Evolutionary conservation across 192 early-diverging fungal genomes (phyloP), one percentile per base, ranked within the genome.

Genomic region (Backusella psychrophila): DNA sequence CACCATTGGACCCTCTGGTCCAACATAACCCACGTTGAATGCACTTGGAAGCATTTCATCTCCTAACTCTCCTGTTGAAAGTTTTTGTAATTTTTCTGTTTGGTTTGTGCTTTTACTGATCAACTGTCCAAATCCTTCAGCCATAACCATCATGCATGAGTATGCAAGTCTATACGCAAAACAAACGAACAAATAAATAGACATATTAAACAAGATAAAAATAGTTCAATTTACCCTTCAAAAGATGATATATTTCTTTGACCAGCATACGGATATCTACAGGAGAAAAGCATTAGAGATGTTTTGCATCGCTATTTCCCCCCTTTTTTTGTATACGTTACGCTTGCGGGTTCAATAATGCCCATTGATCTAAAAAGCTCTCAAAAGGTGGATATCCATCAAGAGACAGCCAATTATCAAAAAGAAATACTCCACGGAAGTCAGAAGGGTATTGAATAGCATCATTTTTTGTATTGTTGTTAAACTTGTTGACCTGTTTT

Each of bases 91-190:
- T 26, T 77, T 77, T 14, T 53, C 35, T 15, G 77, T 69, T 15
- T 70, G 34, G 59, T 82, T 76, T 0, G 71, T 83, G 39, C 39
- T 78, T 23, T 82, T 83, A 3, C 71, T 67, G 0, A 84, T 67
- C 6, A 83, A 78, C 19, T 79, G 74, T 19, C 80, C 78, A 71
- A 87, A 87, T 21, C 82, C 84, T 17, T 78, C 36, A 12, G 84
- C 86, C 81, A 87, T 81, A 6, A 83, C 75, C 84, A 84, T 84
- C 84, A 87, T 87, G 66, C 86, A 87, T 0, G 84, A 87, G 56
- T 87, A 87, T 4, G 84, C 86, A 66, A 85, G 74, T 12, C 85
- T 87, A 75, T 69, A 17, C 21, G 11, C 35, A 36, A 34, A 33
- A 19, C 35, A 49, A 49, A 49, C 1, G n/a, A 49, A n/a, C 0